Conservation (phyloP, 805 yeast species). For the Kockiozyma suomiensis region DNA sequence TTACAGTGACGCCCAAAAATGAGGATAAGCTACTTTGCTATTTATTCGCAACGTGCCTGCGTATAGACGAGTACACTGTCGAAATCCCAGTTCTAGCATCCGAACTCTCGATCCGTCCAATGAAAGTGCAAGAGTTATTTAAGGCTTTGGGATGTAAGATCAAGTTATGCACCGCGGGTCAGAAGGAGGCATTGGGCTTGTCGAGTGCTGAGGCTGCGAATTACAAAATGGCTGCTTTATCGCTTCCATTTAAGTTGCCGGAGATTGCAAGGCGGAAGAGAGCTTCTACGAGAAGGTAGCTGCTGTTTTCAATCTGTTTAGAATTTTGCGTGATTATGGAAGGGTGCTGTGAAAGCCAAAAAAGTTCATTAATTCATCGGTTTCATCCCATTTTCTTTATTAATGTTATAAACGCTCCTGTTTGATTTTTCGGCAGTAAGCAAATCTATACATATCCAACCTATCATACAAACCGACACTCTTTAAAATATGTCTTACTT, state of each 20-base stretch:
- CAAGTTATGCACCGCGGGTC: constrained; percentile 59
- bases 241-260: constrained; percentile 88
- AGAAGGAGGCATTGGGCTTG: constrained; percentile 44
- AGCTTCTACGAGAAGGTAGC: constrained; percentile 7
- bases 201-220: constrained; percentile 46
- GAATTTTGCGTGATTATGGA: too few species aligned
- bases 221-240: constrained; percentile 78
- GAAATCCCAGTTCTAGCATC: constrained; percentile 81
- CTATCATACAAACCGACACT: not conserved
- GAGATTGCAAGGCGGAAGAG: constrained; percentile 24
- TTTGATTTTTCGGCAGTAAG: not conserved
- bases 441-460: too few species aligned
- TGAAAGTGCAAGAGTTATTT: constrained; percentile 52
- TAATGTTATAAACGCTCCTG: too few species aligned
- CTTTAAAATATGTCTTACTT: not conserved
- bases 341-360: too few species aligned
- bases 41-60: constrained; percentile 70
- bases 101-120: constrained; percentile 75
- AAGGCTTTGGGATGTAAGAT: constrained; percentile 81
- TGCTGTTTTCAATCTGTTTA: too few species aligned
- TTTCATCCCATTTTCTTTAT: too few species aligned
- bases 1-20: constrained; percentile 78
- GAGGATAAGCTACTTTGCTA: constrained; percentile 86
- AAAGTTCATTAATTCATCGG: not conserved
- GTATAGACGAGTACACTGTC: constrained; percentile 71